Evolutionary conservation across 768 basidiomycete species (phyloP), one percentile per base, ranked within the genome.

Genomic region (Macrolepiota albuminosa): DNA sequence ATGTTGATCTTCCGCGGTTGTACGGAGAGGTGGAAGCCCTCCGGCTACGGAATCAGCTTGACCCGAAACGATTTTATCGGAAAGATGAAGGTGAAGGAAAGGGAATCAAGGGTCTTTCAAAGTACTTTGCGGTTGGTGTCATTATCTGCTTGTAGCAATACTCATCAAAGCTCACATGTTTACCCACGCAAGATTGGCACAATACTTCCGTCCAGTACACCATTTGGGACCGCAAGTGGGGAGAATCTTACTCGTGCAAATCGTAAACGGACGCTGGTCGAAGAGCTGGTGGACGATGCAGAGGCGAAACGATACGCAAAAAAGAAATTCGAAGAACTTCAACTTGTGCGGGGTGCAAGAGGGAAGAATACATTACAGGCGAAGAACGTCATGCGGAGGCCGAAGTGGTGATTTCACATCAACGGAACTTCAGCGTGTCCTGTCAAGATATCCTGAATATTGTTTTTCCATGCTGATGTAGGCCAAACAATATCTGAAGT

Each of bases 11-110:
- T 16, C 90, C 92, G 39, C 81, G 85, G 40, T 72, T 95, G 43
- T 75, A 93, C 66, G 88, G 89, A 54, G 93, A 97, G 75, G 88
- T 93, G 11, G 91, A 95, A 69, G 89, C 95, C 0, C 76, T 95
- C 58, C 87, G 93, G 34, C 76, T 97, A 50, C 84, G 88, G 53
- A 93, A 93, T 69, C 88, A 93, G 59, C 81, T 97, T 21, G 95
- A 97, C 67, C 93, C 93, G 18, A 97, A 96, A 70, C 83, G 91
- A 24, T 95, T 95, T 75, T 92, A 95, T 74, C 78, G 85, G 62
- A 94, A 91, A 71, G 91, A 94, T 49, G 87, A 89, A 60, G 89
- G 90, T 4, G 91, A 95, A 72, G 85, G 89, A 10, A 89, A 88
- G 66, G 91, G 91, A 16, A 84, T 89, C 70, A 91, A 91, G 71